Conservation (phyloP, 805 yeast species). For the Candida nanaspora region DNA sequence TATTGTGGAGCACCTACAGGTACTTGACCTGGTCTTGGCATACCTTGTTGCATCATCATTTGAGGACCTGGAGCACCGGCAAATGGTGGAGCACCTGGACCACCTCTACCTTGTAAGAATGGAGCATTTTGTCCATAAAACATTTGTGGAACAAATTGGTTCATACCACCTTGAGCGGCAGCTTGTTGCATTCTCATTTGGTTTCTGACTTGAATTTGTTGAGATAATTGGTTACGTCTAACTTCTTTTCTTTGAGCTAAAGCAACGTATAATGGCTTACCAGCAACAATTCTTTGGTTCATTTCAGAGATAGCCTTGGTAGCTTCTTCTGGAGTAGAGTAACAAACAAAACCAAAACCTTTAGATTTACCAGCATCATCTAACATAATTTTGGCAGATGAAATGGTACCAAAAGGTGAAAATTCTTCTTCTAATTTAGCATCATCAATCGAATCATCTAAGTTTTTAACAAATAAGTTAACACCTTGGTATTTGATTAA, state of each 20-base stretch:
- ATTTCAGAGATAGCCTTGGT: slow-evolving; percentile 96
- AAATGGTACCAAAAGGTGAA: slow-evolving; percentile 87
- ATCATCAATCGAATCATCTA: slow-evolving; percentile 89
- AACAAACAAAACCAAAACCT: slow-evolving; percentile 98
- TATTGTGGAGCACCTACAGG: slow-evolving; percentile 56
- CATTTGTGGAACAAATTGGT: slow-evolving; percentile 78
- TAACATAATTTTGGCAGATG: slow-evolving; percentile 94
- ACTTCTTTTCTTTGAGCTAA: slow-evolving; percentile 98
- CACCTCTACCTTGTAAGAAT: slow-evolving; percentile 37
- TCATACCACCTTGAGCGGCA: slow-evolving; percentile 79
- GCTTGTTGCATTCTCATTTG: slow-evolving; percentile 98
- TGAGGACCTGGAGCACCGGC: slow-evolving; percentile 70
- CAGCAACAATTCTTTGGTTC: slow-evolving; percentile 93
- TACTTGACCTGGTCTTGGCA: slow-evolving; percentile 57
- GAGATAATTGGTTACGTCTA: slow-evolving; percentile 93
- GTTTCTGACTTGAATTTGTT: slow-evolving; percentile 96
- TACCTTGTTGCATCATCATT: slow-evolving; percentile 61
- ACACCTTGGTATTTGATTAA: slow-evolving; percentile 94
- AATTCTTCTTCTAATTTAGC: slow-evolving; percentile 90
- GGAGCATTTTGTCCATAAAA: slow-evolving; percentile 82
- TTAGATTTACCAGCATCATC: slow-evolving; percentile 92
- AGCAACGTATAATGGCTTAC: slow-evolving; percentile 97
- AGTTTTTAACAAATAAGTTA: slow-evolving; percentile 92
- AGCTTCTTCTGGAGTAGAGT: slow-evolving; percentile 97
- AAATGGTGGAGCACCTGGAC: slow-evolving; percentile 61